Evolutionary conservation across 768 basidiomycete genomes (phyloP), one percentile per base, ranked within the genome.

Genomic region (Chalciporus piperatus): DNA sequence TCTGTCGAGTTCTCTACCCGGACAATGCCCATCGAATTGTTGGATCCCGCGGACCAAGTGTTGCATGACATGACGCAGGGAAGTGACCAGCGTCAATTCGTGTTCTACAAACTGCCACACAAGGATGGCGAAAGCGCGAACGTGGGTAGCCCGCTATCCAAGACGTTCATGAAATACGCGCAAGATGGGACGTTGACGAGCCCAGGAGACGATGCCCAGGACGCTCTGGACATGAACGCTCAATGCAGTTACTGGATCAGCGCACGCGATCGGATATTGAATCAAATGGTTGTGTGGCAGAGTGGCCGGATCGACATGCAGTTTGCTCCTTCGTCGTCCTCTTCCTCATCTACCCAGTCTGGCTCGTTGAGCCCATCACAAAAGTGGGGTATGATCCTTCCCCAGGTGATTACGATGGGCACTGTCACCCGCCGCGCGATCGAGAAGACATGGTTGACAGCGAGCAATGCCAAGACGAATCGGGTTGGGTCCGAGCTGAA

Each of bases 241-340:
- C 85, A 92, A 58, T 98, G 96, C 73, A 91, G 89, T 63, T 99
- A 99, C 69, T 99, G 96, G 97, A 92, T 97, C 66, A 91, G 89
- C 59, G 88, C 92, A 0, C 74, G 95, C 12, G 95, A 98, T 64
- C 82, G 97, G 20, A 89, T 98, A 59, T 65, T 86, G 64, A 90
- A 92, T 59, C 97, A 98, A 73, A 85, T 91, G 79, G 94, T 96
- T 14, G 83, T 96, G 3, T 96, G 91, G 84, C 83, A 92, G 59
- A 70, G 80, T 44, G 61, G 71, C 7, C 60, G 69, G 30, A 61
- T 73, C 28, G 68, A 80, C 50, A 71, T 91, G 63, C 87, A 84
- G 25, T 75, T 89, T 38, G 45, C 37, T 54, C 66, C 43, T 20
- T 49, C 52, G 22, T 48, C 48, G 17, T 47, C 17, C 6, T 8